Evolutionary conservation across 1,284 basidiomycete genomes (phyloP), one percentile per base, ranked within the genome.

Genomic region (Cerrena zonata): DNA sequence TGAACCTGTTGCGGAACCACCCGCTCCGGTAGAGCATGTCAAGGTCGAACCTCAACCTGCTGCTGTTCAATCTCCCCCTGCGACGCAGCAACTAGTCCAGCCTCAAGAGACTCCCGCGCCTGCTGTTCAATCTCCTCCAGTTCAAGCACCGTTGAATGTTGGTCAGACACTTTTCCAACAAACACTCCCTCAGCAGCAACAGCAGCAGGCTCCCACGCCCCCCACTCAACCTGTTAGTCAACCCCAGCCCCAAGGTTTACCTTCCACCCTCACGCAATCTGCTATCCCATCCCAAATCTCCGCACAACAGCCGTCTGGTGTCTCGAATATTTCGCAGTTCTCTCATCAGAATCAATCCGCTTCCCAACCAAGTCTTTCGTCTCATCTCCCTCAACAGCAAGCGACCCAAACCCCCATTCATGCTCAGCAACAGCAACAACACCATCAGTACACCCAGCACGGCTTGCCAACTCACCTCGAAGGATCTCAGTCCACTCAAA

Each of bases 371-470:
- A 72, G 61, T 48, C 69, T 61, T 22, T 52, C 49, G 55, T 69
- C 70, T 30, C 81, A 80, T 53, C 57, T 62, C 19, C 64, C 70
- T 22, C 66, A 61, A 37, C 58, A 61, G 36, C 62, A 55, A 40
- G 54, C 48, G 38, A 61, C 64, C 49, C 52, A 63, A 47, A 13
- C 41, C 19, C 41, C 41, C 21, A 13, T 42, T 13, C 41, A 42
- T 23, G 58, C 56, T 21, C 67, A 68, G 41, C 67, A 69, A 2
- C 49, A 50, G 21, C 53, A 54, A 10, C 62, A 61, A 23, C 76
- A 78, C 46, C 80, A 80, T 51, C 76, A 80, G 52, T 84, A 83
- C 61, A 68, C 76, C 10, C 83, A 84, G 48, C 83, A 84, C 52
- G 76, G 75, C 22, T 72, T 86, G 25, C 74, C 78, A 3, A 75